Evolutionary conservation across 768 basidiomycete species (phyloP).

Genomic region (Russula dissimulans): DNA sequence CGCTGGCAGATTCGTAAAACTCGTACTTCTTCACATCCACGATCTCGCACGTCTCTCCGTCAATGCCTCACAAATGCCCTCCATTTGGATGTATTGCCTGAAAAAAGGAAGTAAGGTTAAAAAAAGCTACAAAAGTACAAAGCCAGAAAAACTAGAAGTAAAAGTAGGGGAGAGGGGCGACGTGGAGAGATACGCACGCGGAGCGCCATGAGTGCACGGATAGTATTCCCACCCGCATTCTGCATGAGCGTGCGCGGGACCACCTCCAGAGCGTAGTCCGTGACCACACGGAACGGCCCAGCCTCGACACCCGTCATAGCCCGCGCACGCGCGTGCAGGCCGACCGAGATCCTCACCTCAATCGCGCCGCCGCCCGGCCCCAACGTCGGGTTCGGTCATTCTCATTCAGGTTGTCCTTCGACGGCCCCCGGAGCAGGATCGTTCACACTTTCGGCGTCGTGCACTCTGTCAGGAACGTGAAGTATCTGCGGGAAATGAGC

Average conservation of each 20-base stretch:
- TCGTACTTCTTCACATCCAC: conserved; percentile 95
- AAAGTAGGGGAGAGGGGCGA: neutral
- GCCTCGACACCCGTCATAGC: conserved; percentile 81
- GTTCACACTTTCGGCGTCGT: conserved; percentile 90
- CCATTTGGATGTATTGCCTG: conserved; percentile 95
- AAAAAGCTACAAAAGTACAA: too few species aligned
- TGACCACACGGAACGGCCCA: conserved; percentile 86
- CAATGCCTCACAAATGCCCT: conserved; percentile 86
- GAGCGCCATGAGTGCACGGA: conserved; percentile 85
- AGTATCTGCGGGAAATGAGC: conserved; percentile 90
- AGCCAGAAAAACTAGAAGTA: conserved; percentile 38
- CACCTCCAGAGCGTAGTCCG: conserved; percentile 95
- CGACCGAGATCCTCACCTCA: conserved; percentile 95
- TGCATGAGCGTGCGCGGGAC: conserved; percentile 93
- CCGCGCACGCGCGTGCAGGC: conserved; percentile 70
- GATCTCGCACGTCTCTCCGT: conserved; percentile 93
- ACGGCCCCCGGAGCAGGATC: conserved; percentile 93
- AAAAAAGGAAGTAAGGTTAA: conserved; percentile 21
- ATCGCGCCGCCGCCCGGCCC: conserved; percentile 95
- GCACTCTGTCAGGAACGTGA: conserved; percentile 94
- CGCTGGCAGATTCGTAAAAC: conserved; percentile 90
- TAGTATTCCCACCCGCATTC: conserved; percentile 92
- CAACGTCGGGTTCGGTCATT: conserved; percentile 91
- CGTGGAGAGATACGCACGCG: conserved; percentile 45
- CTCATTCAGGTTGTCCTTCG: conserved; percentile 97